A percentile compares a stretch with the other conserved stretches of the same genome.
Evolutionary conservation across 2,329 filamentous ascomycete species (phyloP).

Genomic region (Tolypocladium ovalisporum): DNA sequence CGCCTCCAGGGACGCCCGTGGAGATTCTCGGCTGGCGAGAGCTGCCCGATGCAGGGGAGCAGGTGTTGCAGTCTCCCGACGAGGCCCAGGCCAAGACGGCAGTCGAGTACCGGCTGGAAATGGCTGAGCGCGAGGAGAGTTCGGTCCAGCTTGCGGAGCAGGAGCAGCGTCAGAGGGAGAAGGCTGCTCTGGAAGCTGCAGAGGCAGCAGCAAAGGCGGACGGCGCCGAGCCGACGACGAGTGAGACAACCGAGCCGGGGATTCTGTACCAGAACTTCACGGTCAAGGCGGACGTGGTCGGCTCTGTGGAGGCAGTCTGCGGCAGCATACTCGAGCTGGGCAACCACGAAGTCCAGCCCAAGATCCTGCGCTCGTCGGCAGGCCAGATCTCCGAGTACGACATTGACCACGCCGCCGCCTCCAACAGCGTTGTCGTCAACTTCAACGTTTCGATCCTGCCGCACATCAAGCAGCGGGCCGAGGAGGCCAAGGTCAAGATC

Average conservation of each 20-base stretch:
- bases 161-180: slow-evolving; percentile 51
- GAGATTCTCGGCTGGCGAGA: slow-evolving; percentile 93
- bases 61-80: slow-evolving; percentile 70
- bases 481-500: slow-evolving; percentile 61
- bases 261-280: slow-evolving; percentile 63
- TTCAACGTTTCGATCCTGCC: slow-evolving; percentile 70
- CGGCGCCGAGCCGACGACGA: slow-evolving; percentile 20
- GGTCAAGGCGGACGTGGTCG: slow-evolving; percentile 85
- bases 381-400: slow-evolving; percentile 78
- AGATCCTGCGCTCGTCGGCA: slow-evolving; percentile 65
- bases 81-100: slow-evolving; percentile 73
- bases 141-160: slow-evolving; percentile 72
- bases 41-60: slow-evolving; percentile 70
- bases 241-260: slow-evolving; percentile 25
- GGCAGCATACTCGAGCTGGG: slow-evolving; percentile 69
- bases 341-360: slow-evolving; percentile 71
- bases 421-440: slow-evolving; percentile 66
- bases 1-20: slow-evolving; percentile 78
- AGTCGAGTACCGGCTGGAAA: slow-evolving; percentile 63
- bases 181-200: slow-evolving; percentile 27
- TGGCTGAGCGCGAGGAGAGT: slow-evolving; percentile 58
- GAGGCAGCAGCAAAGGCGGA: slow-evolving; percentile 23
- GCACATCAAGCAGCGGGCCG: slow-evolving; percentile 58
- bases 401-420: slow-evolving; percentile 72
- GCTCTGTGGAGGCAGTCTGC: slow-evolving; percentile 83